phyloP scores from a whole-genome alignment of 371 early-diverging fungal species.

The Mortierella sp. region DNA sequence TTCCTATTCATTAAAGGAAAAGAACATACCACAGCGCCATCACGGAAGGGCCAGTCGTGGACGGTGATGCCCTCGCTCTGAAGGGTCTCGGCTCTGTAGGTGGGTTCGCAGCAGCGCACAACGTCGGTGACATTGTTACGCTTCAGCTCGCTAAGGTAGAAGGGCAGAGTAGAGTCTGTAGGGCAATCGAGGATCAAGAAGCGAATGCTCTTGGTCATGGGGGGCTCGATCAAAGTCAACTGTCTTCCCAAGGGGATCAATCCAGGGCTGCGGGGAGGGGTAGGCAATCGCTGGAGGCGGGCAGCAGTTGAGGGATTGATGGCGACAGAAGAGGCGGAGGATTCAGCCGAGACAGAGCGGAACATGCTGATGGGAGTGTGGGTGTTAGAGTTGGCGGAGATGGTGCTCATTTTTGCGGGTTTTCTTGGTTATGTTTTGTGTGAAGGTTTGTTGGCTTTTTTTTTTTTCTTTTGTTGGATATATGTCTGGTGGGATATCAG shows the following conservation, averaged over 20 bases:
- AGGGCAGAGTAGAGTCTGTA: constrained; percentile 81
- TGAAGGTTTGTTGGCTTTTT: background rate
- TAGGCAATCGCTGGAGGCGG: constrained; percentile 40
- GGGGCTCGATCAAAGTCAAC: constrained; percentile 71
- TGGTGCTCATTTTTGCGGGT: constrained; percentile 18
- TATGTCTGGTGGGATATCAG: background rate
- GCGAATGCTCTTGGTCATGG: constrained; percentile 69
- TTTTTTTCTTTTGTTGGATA: background rate
- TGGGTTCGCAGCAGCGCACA: constrained; percentile 93
- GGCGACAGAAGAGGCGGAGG: constrained; percentile 23
- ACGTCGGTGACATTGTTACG: constrained; percentile 83
- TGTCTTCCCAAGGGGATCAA: constrained; percentile 64
- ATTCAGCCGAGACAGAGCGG: constrained; percentile 38
- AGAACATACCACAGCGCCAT: constrained; percentile 76
- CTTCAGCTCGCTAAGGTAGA: constrained; percentile 82
- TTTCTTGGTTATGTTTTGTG: background rate
- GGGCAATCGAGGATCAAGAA: constrained; percentile 94
- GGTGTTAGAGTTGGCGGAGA: constrained; percentile 18
- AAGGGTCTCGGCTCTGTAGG: constrained; percentile 76
- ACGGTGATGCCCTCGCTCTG: constrained; percentile 78
- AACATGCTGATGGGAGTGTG: constrained; percentile 40
- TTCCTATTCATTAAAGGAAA: constrained; percentile 47
- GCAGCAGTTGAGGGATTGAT: constrained; percentile 25
- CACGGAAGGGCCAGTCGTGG: constrained; percentile 83
- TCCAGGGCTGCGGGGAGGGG: constrained; percentile 47